Base-by-base conservation (phyloP, 176 grass and related monocot species). In the Oryza australiensis region DNA sequence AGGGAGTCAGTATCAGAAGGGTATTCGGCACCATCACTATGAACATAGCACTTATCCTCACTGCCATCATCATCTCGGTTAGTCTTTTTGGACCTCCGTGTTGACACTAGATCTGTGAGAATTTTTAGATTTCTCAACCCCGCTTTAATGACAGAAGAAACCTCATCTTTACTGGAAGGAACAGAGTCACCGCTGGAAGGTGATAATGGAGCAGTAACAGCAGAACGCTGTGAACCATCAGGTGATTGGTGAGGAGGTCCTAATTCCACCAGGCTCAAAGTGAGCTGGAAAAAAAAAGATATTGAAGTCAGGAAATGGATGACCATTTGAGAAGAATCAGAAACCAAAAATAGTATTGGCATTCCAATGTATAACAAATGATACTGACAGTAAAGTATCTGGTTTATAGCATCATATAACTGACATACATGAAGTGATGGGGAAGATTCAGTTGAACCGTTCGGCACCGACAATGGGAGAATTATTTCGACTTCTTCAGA, bases 51-150 rank as follows among this genome's bases (percentile, higher is more conserved):
- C 69, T 92, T 95, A 22, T 89, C 86, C 33, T 94, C 92, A 23
- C 84, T 93, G 64, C 75, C 86, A 66, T 94, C 94, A 37, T 90
- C 92, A 76, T 83, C 89, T 79, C 68, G 83, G 57, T 68, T 89
- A 71, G 86, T 78, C 83, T 90, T 96, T 77, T 85, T 99, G 68
- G 88, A 77, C 57, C 82, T 91, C 32, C 83, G 64, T 63, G 83
- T 92, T 13, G 93, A 92, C 22, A 99, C 85, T 68, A 99, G 74
- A 70, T 88, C 85, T 46, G 82, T 93, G 40, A 99, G 80, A 71
- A 88, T 88, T 83, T 95, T 99, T 45, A 99, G 89, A 83, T 94
- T 99, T 73, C 89, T 89, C 80, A 95, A 34, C 18, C 96, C 88
- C 9, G 88, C 90, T 92, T 90, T 99, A 82, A 99, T 84, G 75